Evolutionary conservation across 1,284 basidiomycete species (phyloP).

Genomic region (Tilletia caries): DNA sequence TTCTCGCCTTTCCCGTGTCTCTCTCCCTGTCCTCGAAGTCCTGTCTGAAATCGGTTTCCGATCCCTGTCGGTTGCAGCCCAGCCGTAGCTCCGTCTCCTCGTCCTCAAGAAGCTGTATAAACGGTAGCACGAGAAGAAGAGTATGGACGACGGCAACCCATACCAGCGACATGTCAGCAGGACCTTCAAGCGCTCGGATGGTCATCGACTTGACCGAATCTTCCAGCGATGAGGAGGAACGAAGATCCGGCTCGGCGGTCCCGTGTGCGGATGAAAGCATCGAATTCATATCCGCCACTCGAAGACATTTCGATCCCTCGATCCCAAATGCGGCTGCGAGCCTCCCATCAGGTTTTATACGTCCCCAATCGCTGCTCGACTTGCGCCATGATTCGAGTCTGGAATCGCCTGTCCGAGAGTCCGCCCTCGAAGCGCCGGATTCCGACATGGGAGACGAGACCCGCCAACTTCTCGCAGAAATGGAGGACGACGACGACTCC

Average conservation of each 20-base stretch:
- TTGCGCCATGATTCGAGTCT: background rate
- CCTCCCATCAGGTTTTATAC: background rate
- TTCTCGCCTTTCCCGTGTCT: too few species aligned
- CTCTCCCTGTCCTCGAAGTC: too few species aligned
- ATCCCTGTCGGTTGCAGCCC: too few species aligned
- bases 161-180: background rate
- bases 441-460: slow-evolving; percentile 13
- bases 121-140: too few species aligned
- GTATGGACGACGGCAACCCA: too few species aligned
- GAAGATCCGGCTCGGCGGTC: background rate
- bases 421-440: background rate
- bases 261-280: background rate
- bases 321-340: background rate
- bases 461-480: slow-evolving; percentile 2
- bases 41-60: too few species aligned
- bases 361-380: background rate
- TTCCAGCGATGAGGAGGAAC: background rate
- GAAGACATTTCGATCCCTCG: background rate
- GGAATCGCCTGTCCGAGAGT: background rate
- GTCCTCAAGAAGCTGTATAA: background rate
- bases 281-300: background rate
- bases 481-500: background rate
- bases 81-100: too few species aligned
- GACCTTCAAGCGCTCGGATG: background rate
- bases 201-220: slow-evolving; percentile 3